Conservation (phyloP, 225 moss, liverwort and hornwort genomes). For the Thuidium tamariscinum region DNA sequence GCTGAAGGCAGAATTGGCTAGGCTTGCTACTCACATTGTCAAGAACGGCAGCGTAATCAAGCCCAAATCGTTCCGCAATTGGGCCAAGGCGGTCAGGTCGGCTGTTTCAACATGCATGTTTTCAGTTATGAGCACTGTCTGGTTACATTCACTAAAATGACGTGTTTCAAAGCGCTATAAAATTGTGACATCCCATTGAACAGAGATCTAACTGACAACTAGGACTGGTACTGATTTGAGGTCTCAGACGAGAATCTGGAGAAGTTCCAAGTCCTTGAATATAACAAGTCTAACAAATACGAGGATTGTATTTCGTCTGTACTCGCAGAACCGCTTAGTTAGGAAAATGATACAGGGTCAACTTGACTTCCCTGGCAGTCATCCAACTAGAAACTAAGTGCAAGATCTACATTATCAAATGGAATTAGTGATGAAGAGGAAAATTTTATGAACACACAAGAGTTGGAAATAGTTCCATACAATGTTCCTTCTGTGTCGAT, state of each 20-base stretch:
- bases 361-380: background rate
- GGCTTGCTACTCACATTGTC: slow-evolving; percentile 50
- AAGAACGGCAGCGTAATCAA: slow-evolving; percentile 70
- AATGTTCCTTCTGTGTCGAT: slow-evolving; percentile 97
- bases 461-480: slow-evolving; percentile 14
- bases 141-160: background rate
- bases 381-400: background rate
- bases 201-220: background rate
- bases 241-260: background rate
- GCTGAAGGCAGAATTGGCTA: background rate
- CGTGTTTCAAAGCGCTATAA: background rate
- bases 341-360: background rate
- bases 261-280: background rate
- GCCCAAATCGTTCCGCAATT: slow-evolving; percentile 79
- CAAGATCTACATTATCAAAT: background rate
- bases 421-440: background rate
- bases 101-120: slow-evolving; percentile 19
- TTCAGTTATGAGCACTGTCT: background rate
- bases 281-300: background rate
- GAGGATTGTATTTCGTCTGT: background rate
- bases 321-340: background rate
- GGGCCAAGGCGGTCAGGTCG: slow-evolving; percentile 76
- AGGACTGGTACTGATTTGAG: background rate
- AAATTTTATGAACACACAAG: background rate
- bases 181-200: background rate